These are phyloP conservation scores for Phytopythium montanum DNA, from an alignment of 352 stramenopile genomes.

Conservation along the genomic window DNA sequence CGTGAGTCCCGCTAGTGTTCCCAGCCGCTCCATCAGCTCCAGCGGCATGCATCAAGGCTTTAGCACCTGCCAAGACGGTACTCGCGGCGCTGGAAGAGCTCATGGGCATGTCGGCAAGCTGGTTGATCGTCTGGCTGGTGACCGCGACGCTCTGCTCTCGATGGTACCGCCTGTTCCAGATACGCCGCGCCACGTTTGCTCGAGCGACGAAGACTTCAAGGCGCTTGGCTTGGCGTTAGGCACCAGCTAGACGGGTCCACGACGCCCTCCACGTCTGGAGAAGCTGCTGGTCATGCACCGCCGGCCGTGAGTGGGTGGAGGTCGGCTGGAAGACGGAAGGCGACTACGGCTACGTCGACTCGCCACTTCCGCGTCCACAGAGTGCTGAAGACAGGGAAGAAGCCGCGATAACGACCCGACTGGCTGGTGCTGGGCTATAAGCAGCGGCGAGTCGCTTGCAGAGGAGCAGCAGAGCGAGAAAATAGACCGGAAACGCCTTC, in stretches of 20 bases:
- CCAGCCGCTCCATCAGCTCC: neutral
- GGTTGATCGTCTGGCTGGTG: slow-evolving; percentile 23
- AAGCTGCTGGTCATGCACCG: neutral
- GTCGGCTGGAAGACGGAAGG: neutral
- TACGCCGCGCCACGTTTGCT: slow-evolving; percentile 39
- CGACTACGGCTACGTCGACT: neutral
- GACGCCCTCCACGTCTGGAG: neutral
- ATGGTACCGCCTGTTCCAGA: slow-evolving; percentile 37
- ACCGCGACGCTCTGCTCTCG: slow-evolving; percentile 29
- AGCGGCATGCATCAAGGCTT: slow-evolving; percentile 3
- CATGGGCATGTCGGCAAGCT: slow-evolving; percentile 30
- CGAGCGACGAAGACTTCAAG: neutral
- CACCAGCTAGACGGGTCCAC: neutral
- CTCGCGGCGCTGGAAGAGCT: slow-evolving; percentile 15
- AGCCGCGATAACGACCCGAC: neutral
- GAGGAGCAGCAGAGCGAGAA: neutral
- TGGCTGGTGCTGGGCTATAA: neutral
- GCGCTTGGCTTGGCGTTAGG: too few relatives aligned
- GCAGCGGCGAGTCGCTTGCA: neutral
- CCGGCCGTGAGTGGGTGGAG: neutral
- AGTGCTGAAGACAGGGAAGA: neutral
- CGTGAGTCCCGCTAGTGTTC: neutral
- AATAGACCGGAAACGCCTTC: neutral
- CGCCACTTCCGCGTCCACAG: neutral
- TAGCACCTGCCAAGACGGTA: slow-evolving; percentile 2